A percentile compares a stretch with the other conserved stretches of the same genome.
phyloP scores from a whole-genome alignment of 2,329 filamentous ascomycete species.

The Penicillium sp. region DNA sequence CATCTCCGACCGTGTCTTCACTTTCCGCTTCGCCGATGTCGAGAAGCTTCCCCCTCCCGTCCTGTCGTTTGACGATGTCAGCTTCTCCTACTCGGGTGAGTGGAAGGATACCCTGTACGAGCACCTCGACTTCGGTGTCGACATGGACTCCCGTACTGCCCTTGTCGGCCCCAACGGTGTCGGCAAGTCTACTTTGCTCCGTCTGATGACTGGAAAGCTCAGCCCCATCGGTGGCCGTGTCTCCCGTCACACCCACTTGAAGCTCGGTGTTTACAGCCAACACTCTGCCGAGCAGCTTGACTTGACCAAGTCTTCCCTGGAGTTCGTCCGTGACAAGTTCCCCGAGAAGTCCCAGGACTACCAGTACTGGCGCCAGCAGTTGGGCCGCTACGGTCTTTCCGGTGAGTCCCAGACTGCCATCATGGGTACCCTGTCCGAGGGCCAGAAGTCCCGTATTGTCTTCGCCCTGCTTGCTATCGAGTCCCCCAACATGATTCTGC shows the following conservation, averaged over 20 bases:
- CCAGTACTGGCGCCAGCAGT: conserved; percentile 98
- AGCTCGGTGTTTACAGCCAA: conserved; percentile 96
- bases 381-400: conserved; percentile 88
- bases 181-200: conserved; percentile 93
- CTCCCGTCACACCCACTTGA: conserved; percentile 93
- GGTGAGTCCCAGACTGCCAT: conserved; percentile 94
- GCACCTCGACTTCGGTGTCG: conserved; percentile 95
- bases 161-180: conserved; percentile 99
- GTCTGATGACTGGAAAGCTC: conserved; percentile 94
- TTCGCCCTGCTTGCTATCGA: conserved; percentile 96
- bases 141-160: conserved; percentile 98
- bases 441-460: conserved; percentile 96
- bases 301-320: conserved; percentile 93
- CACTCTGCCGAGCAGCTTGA: conserved; percentile 98
- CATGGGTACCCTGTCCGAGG: conserved; percentile 97
- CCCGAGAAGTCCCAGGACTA: conserved; percentile 86
- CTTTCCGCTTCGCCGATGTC: conserved; percentile 96
- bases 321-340: conserved; percentile 98
- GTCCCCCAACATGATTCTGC: conserved; percentile 91
- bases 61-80: conserved; percentile 92
- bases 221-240: conserved; percentile 79
- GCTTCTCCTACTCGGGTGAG: conserved; percentile 95
- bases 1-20: conserved; percentile 80
- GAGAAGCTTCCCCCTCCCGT: conserved; percentile 99
- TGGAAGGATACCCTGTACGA: conserved; percentile 90